Percentiles rank a stretch among this genome's conserved stretches.
Evolutionary conservation across 23 red algal species (phyloP).

Genomic region (Gracilariopsis chorda): DNA sequence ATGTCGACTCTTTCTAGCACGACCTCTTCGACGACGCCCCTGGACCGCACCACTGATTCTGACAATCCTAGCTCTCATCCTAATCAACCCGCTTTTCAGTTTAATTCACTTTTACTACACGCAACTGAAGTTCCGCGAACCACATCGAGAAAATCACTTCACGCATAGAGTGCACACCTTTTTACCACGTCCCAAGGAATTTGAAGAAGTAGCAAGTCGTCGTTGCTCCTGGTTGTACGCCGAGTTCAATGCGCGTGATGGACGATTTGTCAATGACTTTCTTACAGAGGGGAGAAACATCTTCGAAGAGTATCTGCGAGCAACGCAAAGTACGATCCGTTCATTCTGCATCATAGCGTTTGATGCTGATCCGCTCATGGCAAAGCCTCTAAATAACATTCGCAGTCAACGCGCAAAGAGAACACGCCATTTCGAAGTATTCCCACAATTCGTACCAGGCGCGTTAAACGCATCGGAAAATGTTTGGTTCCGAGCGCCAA

Average conservation of each 20-base stretch:
- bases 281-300: slow-evolving; percentile 36
- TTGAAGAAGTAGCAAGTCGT: slow-evolving; percentile 17
- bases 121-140: slow-evolving; percentile 1
- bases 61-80: background rate
- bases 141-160: slow-evolving; percentile 27
- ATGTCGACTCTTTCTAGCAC: background rate
- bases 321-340: slow-evolving; percentile 27
- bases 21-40: background rate
- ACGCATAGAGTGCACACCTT: slow-evolving; percentile 45
- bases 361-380: slow-evolving; percentile 50
- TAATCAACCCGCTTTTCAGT: background rate
- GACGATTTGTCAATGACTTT: slow-evolving; percentile 30
- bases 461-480: slow-evolving; percentile 1
- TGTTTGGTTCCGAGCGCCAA: background rate
- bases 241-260: slow-evolving; percentile 59
- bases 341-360: slow-evolving; percentile 50
- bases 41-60: slow-evolving; percentile 5
- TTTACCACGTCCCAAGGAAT: slow-evolving; percentile 7
- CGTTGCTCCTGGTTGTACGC: slow-evolving; percentile 62
- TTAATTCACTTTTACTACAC: background rate
- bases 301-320: slow-evolving; percentile 56
- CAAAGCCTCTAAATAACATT: slow-evolving; percentile 33
- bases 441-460: slow-evolving; percentile 34
- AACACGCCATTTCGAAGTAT: slow-evolving; percentile 44
- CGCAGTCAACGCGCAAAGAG: background rate